Conservation (phyloP, 2,329 filamentous ascomycete species). For the Alternaria postmessia region DNA sequence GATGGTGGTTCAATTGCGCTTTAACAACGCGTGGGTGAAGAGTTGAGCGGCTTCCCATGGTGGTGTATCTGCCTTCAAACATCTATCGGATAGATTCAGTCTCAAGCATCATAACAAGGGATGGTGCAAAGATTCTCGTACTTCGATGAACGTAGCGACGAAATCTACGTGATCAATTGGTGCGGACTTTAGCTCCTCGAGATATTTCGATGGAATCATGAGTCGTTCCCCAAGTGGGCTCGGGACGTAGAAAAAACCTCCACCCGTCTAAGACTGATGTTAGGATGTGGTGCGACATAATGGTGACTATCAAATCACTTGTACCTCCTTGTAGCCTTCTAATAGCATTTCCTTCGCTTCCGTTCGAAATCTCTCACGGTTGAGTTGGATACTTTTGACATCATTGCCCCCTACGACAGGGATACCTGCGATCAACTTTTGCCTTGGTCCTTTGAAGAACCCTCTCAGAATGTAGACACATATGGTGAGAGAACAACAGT, state of each 20-base stretch:
- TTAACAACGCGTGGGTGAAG: slow-evolving; percentile 1
- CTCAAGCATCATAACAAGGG: background rate
- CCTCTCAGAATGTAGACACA: background rate
- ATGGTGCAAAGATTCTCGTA: background rate
- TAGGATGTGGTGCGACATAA: background rate
- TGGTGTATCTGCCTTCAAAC: slow-evolving; percentile 5
- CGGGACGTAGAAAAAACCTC: background rate
- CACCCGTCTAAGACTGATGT: background rate
- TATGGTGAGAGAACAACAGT: background rate
- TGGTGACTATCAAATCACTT: background rate
- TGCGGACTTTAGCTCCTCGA: background rate
- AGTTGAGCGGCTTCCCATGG: background rate
- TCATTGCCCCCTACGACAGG: background rate
- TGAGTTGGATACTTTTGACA: background rate
- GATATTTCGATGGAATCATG: slow-evolving; percentile 1
- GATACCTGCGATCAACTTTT: background rate
- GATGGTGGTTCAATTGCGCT: background rate
- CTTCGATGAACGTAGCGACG: background rate
- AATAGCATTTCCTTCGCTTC: slow-evolving; percentile 1
- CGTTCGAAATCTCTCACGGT: background rate
- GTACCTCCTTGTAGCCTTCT: background rate
- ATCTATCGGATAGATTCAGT: background rate
- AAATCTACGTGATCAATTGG: background rate
- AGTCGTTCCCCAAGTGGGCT: background rate
- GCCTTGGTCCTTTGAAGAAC: background rate